Evolutionary conservation across 2,329 filamentous ascomycete species (phyloP).

Genomic region (Drechslera avenae): DNA sequence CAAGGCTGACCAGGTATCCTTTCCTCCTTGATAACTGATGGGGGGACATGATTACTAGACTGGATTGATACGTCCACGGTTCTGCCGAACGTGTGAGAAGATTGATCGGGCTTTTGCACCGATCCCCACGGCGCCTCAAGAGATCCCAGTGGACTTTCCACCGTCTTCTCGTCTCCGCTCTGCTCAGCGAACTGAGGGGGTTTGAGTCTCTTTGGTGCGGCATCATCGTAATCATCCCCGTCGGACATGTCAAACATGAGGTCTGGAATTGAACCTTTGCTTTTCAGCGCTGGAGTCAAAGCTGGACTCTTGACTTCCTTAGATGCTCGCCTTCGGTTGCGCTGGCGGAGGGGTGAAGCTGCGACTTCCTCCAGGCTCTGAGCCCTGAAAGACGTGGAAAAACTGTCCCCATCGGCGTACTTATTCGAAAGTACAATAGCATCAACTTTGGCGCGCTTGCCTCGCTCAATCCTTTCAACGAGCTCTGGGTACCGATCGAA

Average conservation of each 20-base stretch:
- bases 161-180: slow-evolving; percentile 8
- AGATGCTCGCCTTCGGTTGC: slow-evolving; percentile 48
- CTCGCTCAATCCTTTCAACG: slow-evolving; percentile 69
- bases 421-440: slow-evolving; percentile 72
- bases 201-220: slow-evolving; percentile 22
- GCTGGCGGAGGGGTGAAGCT: slow-evolving; percentile 54
- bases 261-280: slow-evolving; percentile 72
- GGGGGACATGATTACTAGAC: slow-evolving; percentile 30
- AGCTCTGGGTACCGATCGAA: slow-evolving; percentile 69
- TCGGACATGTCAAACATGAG: slow-evolving; percentile 97
- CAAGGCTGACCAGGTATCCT: slow-evolving; percentile 55
- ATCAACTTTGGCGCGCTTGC: slow-evolving; percentile 71
- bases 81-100: slow-evolving; percentile 18
- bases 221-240: slow-evolving; percentile 56
- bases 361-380: slow-evolving; percentile 69
- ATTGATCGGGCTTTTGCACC: slow-evolving; percentile 19
- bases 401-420: slow-evolving; percentile 69
- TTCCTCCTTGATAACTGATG: slow-evolving; percentile 25
- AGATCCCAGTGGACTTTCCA: slow-evolving; percentile 25
- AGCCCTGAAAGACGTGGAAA: slow-evolving; percentile 65
- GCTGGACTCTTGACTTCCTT: slow-evolving; percentile 62
- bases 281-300: slow-evolving; percentile 69
- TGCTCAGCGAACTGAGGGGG: slow-evolving; percentile 27
- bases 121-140: slow-evolving; percentile 35
- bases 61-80: slow-evolving; percentile 21